Conservation (phyloP, 2,329 filamentous ascomycete species). For the Fusarium zealandicum region DNA sequence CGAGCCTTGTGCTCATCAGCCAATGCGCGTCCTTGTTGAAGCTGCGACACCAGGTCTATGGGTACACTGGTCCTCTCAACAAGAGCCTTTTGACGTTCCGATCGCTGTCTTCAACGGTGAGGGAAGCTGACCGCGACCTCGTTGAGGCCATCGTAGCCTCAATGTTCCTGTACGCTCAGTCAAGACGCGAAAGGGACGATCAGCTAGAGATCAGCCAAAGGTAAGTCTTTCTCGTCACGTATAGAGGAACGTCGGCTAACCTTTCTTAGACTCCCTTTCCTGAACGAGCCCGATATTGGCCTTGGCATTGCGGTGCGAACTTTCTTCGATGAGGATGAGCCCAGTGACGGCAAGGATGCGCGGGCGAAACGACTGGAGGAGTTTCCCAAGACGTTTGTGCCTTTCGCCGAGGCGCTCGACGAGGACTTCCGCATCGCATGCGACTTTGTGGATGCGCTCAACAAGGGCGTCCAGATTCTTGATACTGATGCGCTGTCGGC, state of each 20-base stretch:
- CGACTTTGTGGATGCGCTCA: constrained; percentile 65
- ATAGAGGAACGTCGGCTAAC: constrained; percentile 19
- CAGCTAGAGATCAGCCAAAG: constrained; percentile 73
- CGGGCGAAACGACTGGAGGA: constrained; percentile 54
- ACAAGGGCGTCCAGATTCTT: constrained; percentile 63
- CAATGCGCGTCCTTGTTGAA: constrained; percentile 84
- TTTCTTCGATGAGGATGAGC: constrained; percentile 75
- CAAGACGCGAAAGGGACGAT: constrained; percentile 72
- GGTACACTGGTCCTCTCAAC: constrained; percentile 93
- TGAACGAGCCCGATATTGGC: constrained; percentile 74
- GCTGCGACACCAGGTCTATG: constrained; percentile 81
- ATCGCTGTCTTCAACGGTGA: constrained; percentile 80
- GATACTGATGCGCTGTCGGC: constrained; percentile 55
- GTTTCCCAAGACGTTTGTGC: constrained; percentile 64
- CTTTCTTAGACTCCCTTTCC: constrained; percentile 66
- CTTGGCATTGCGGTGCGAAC: constrained; percentile 83
- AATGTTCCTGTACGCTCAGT: constrained; percentile 82
- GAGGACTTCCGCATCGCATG: constrained; percentile 66
- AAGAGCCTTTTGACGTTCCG: constrained; percentile 88
- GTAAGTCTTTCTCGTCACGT: constrained; percentile 55
- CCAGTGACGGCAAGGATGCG: constrained; percentile 59
- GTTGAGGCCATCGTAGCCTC: constrained; percentile 82
- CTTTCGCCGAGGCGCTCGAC: constrained; percentile 63
- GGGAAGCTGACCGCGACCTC: constrained; percentile 80
- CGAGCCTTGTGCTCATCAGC: constrained; percentile 81